Evolutionary conservation across 139 green algal species (phyloP), one percentile per base, ranked within the genome.

Genomic region (Asterochloris sp.): DNA sequence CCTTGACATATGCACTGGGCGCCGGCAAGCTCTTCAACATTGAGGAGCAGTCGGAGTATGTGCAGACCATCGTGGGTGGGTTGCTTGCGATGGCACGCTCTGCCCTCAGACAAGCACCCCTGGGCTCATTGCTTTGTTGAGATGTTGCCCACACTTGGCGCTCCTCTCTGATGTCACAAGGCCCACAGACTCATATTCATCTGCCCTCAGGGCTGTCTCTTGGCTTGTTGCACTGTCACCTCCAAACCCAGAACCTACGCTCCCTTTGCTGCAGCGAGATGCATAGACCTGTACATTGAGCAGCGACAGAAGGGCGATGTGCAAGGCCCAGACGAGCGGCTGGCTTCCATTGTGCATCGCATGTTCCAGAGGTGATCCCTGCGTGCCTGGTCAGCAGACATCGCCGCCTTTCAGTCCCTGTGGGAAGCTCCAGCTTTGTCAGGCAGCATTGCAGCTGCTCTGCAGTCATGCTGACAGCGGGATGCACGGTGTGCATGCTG

Each of bases 11-110:
- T 84, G 97, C 97, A 0, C 91, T 99, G 23, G 92, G 93, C 16
- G 96, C 97, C 15, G 97, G 95, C 26, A 54, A 29, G 13, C 89
- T 98, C n/a, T 99, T 99, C 83, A 92, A 99, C 81, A 91, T 99
- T 27, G 90, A 88, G 62, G 94, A 97, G 62, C 79, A 88, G 67
- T 95, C 87, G 17, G 97, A 99, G 73, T 99, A 98, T 85, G 93
- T 97, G 67, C 92, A 97, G 82, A 99, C 97, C 0, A 90, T 99
- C 4, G 80, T 99, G 13, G 92, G 95, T 98, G 78, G 91, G 93
- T 79, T 9, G 78, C 24, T 11, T 21, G 23, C 24, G 21, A 71
- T 71, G 17, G 66, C 66, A 71, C 4, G 66, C 17, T 24, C 66
- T 71, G 66, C 1, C 21, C 19, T 24, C 66, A 71, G 66, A 21